Conservation (phyloP, 2,329 filamentous ascomycete genomes). For the Pseudogymnoascus sp. region DNA sequence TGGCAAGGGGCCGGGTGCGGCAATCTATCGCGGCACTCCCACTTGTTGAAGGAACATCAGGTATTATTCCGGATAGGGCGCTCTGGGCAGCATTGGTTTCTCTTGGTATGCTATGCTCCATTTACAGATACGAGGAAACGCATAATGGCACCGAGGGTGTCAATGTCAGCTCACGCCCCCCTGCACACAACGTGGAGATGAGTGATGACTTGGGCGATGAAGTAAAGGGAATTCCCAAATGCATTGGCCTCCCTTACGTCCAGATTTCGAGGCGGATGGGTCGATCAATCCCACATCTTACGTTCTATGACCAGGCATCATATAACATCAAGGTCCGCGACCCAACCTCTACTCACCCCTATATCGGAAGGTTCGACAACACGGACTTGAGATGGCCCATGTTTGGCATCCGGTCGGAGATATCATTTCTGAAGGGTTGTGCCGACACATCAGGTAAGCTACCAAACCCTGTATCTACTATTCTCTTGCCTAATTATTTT, state of each 20-base stretch:
- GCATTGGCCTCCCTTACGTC: slow-evolving; percentile 41
- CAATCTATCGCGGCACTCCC: slow-evolving; percentile 42
- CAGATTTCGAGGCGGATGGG: slow-evolving; percentile 44
- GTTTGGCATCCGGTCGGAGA: slow-evolving; percentile 43
- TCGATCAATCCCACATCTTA: slow-evolving; percentile 42
- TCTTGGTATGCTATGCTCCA: slow-evolving; percentile 44
- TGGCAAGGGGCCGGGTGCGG: slow-evolving; percentile 41
- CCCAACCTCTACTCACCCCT: slow-evolving; percentile 40
- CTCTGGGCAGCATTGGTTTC: slow-evolving; percentile 45
- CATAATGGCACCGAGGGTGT: slow-evolving; percentile 45
- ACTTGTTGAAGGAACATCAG: slow-evolving; percentile 39
- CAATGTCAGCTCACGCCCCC: slow-evolving; percentile 27
- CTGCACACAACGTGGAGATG: slow-evolving; percentile 34
- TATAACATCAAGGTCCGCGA: slow-evolving; percentile 45
- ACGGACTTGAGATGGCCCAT: slow-evolving; percentile 46
- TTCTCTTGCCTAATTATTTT: not conserved
- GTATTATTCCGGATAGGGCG: slow-evolving; percentile 42
- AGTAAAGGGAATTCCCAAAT: slow-evolving; percentile 39
- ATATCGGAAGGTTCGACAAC: slow-evolving; percentile 44
- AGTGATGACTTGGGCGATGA: slow-evolving; percentile 44
- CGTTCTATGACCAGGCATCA: slow-evolving; percentile 45
- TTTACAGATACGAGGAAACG: slow-evolving; percentile 44
- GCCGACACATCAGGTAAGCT: slow-evolving; percentile 36
- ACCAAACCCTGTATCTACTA: not conserved
- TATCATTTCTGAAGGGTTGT: slow-evolving; percentile 43